Base-by-base conservation (phyloP, 1,284 basidiomycete genomes). In the Puccinia hordei region DNA sequence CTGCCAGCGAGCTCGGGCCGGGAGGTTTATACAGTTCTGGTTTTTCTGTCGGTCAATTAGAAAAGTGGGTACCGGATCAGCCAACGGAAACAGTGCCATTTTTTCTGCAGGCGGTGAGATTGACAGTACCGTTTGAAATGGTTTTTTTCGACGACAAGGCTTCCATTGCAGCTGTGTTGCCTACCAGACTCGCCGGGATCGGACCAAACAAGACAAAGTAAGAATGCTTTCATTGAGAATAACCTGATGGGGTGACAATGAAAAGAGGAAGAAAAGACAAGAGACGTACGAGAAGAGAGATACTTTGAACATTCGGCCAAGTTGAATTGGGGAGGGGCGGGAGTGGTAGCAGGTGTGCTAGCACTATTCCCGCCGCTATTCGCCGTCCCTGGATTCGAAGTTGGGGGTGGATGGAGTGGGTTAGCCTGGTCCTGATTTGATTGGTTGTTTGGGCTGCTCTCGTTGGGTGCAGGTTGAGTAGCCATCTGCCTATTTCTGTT, bases 11-110 rank as follows among this genome's bases (percentile, higher is more conserved):
- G 49, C 27, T 51, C 27, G 30, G 12, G 53, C 69, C 71, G 5
- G 71, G 71, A 55, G 71, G 71, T 27, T 73, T 73, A 38, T 73
- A 73, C 22, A 73, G 51, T 35, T 73, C 71, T 24, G 71, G 71
- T 57, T 73, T 73, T 8, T 73, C 71, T 73, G n/a, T 33, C 27
- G 30, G 17, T 30, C 27, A 19, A 2, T 38, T 13, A 66, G 15
- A 12, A 66, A 41, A n/a, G 4, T 24, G n/a, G n/a, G n/a, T n/a
- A 65, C 6, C 27, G 15, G n/a, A 65, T 41, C 61, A 57, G 55
- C 27, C 5, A 57, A 24, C n/a, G 9, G 13, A 27, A 2, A 5
- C 8, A n/a, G n/a, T n/a, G n/a, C n/a, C n/a, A n/a, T 30, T 30
- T 41, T 41, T 22, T 15, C 4, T 17, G 17, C 27, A 35, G 15